phyloP scores from a whole-genome alignment of 2,329 filamentous ascomycete genomes.

The Scortechinia acanthostroma region DNA sequence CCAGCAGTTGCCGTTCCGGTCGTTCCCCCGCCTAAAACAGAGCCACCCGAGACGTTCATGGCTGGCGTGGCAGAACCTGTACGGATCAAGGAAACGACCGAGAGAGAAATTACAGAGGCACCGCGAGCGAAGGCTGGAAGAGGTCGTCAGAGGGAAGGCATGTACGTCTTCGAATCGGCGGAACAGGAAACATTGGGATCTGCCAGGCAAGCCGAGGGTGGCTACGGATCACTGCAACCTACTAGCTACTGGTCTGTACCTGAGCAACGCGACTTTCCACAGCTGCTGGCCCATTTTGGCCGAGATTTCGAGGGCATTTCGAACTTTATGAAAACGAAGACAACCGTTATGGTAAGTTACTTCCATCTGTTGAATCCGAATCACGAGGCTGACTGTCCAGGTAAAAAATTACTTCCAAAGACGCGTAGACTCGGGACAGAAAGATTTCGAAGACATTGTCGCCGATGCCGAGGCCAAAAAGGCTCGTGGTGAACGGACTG shows the following conservation, averaged over 20 bases:
- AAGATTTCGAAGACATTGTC: conserved; percentile 30
- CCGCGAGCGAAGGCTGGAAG: background rate
- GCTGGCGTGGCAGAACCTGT: background rate
- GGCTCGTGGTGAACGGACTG: conserved; percentile 29
- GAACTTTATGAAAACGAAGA: conserved; percentile 39
- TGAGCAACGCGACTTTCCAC: conserved; percentile 34
- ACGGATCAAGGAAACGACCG: background rate
- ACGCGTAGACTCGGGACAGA: conserved; percentile 28
- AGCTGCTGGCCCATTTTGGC: conserved; percentile 33
- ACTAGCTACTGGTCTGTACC: conserved; percentile 43
- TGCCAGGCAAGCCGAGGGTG: conserved; percentile 12
- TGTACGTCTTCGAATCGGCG: background rate
- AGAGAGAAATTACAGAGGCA: background rate
- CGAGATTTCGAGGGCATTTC: conserved; percentile 37
- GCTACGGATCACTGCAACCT: conserved; percentile 27
- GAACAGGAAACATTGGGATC: conserved; percentile 10
- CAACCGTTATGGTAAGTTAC: conserved; percentile 35
- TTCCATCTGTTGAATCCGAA: background rate
- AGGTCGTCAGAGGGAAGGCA: background rate
- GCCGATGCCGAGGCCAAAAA: conserved; percentile 31
- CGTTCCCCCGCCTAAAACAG: background rate
- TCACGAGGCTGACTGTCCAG: conserved; percentile 13
- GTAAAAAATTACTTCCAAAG: conserved; percentile 39
- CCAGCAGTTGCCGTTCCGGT: background rate
- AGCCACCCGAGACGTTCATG: background rate